These are phyloP conservation scores for Blepharisma stoltei DNA, from an alignment of 73 alveolate genomes.

Conservation along the genomic window DNA sequence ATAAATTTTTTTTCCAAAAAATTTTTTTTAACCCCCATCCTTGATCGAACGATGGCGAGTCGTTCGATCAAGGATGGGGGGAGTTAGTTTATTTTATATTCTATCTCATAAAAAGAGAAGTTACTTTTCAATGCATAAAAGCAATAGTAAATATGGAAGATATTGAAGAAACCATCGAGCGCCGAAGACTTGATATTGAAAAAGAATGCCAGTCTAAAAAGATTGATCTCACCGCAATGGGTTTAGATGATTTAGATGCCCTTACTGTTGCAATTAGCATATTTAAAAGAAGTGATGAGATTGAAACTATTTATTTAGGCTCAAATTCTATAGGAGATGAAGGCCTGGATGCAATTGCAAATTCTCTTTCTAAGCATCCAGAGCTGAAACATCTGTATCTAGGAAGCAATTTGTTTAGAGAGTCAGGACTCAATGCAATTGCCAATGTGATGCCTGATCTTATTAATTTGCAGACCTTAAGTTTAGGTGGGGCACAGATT, in stretches of 20 bases:
- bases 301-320: slow-evolving; percentile 26
- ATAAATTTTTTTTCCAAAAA: no score
- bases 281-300: not conserved
- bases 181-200: not conserved
- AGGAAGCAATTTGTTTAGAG: slow-evolving; percentile 20
- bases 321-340: slow-evolving; percentile 25
- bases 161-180: slow-evolving; percentile 10
- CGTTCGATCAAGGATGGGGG: no score
- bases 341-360: slow-evolving; percentile 27
- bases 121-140: no score
- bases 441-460: slow-evolving; percentile 2
- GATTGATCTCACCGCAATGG: slow-evolving; percentile 19
- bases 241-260: slow-evolving; percentile 29
- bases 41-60: no score
- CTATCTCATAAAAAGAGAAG: no score
- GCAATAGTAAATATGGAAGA: not conserved
- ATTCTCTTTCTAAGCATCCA: slow-evolving; percentile 14
- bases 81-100: slow-evolving; percentile 67
- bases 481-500: slow-evolving; percentile 23
- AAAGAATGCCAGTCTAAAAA: slow-evolving; percentile 1
- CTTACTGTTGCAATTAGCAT: slow-evolving; percentile 26
- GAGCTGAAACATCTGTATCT: slow-evolving; percentile 22
- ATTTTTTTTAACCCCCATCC: no score
- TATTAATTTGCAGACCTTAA: not conserved
- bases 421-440: slow-evolving; percentile 8